These are phyloP conservation scores for Cinchona pubescens DNA, from an alignment of 257 asterid species.

Conservation along the genomic window DNA sequence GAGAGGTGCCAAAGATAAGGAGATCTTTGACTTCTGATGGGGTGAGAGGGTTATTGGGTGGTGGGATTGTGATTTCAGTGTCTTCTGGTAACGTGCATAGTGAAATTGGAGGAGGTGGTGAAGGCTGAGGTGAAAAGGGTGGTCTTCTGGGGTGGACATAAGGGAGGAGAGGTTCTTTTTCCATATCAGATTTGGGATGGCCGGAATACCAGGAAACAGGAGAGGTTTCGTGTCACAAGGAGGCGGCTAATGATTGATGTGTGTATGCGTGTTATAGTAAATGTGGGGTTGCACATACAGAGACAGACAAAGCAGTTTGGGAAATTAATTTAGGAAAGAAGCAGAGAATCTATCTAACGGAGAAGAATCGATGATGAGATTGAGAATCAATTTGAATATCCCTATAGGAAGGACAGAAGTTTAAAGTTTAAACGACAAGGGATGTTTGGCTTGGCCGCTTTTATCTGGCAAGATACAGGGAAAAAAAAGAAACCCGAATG, in stretches of 20 bases:
- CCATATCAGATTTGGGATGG: conserved; percentile 34
- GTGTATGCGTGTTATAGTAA: too few relatives aligned
- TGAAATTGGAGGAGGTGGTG: conserved; percentile 36
- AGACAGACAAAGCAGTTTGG: too few relatives aligned
- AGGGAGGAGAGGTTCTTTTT: conserved; percentile 71
- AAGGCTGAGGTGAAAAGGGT: conserved; percentile 28
- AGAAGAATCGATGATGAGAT: too few relatives aligned
- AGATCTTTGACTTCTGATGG: conserved; percentile 73
- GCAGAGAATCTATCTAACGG: too few relatives aligned
- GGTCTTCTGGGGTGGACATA: conserved; percentile 31
- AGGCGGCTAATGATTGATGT: conserved; percentile 2
- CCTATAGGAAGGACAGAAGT: too few relatives aligned
- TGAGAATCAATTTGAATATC: too few relatives aligned
- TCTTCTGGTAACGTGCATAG: conserved; percentile 68
- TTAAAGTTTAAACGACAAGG: too few relatives aligned
- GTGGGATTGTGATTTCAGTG: conserved; percentile 56
- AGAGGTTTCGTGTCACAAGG: conserved; percentile 2
- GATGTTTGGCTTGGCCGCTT: too few relatives aligned
- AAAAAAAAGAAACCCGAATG: too few relatives aligned
- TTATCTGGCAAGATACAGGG: too few relatives aligned
- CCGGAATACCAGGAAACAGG: conserved; percentile 20
- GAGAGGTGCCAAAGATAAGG: conserved; percentile 63
- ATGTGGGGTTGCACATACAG: too few relatives aligned
- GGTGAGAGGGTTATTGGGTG: conserved; percentile 36
- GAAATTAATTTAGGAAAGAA: too few relatives aligned